Conservation (phyloP, 225 moss, liverwort and hornwort species). For the Bryum argenteum region DNA sequence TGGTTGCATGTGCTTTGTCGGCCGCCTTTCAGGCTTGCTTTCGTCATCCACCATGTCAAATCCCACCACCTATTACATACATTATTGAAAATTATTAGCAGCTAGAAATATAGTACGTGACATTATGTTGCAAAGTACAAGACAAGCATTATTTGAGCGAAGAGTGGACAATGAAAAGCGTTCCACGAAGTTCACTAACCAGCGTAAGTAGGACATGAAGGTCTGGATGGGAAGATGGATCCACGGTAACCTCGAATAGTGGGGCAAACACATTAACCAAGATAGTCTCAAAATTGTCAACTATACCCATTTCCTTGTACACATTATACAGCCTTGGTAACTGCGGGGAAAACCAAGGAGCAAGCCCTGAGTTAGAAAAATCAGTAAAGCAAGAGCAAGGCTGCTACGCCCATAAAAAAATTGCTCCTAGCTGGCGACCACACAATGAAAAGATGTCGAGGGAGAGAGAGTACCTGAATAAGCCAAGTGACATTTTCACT, state of each 20-base stretch:
- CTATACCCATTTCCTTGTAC: constrained; percentile 94
- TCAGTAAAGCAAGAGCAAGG: neutral
- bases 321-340: constrained; percentile 91
- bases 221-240: constrained; percentile 86
- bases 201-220: constrained; percentile 82
- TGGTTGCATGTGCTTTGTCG: constrained; percentile 93
- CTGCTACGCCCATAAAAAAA: neutral
- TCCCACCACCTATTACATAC: constrained; percentile 71
- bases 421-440: neutral
- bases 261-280: constrained; percentile 82
- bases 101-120: constrained; percentile 9
- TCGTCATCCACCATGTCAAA: constrained; percentile 99
- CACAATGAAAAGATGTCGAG: neutral
- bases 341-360: constrained; percentile 45
- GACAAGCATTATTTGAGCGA: neutral
- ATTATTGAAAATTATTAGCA: constrained; percentile 12
- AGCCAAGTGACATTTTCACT: constrained; percentile 97
- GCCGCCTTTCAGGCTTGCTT: constrained; percentile 95
- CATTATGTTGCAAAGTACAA: neutral
- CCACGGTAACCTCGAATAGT: constrained; percentile 88
- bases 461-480: constrained; percentile 61
- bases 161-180: neutral
- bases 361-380: neutral
- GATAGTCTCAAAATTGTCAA: constrained; percentile 72
- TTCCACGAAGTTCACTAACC: constrained; percentile 49